phyloP scores from a whole-genome alignment of 2,329 filamentous ascomycete genomes.

The Neocucurbitaria cava region DNA sequence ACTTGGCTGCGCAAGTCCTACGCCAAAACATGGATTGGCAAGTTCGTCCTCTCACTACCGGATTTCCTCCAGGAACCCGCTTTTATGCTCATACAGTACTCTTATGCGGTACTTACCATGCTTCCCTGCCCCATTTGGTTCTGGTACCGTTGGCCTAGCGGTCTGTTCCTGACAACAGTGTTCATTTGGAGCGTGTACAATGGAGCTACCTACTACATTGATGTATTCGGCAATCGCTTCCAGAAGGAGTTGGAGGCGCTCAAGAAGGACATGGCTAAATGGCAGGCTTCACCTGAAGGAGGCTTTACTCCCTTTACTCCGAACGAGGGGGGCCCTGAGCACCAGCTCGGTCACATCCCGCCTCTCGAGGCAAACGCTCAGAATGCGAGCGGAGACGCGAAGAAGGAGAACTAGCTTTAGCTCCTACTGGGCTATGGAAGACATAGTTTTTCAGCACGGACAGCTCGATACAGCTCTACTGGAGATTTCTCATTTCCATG shows the following conservation, averaged over 20 bases:
- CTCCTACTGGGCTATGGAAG: neutral
- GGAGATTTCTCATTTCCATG: too few relatives aligned
- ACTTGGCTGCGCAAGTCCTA: constrained; percentile 96
- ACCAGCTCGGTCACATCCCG: constrained; percentile 38
- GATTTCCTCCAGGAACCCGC: constrained; percentile 79
- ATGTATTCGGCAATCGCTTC: constrained; percentile 95
- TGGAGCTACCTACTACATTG: constrained; percentile 96
- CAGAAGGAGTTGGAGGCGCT: constrained; percentile 93
- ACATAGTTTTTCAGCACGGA: neutral
- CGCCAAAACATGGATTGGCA: constrained; percentile 86
- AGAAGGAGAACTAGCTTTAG: constrained; percentile 24
- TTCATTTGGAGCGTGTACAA: constrained; percentile 97
- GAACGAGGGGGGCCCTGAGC: constrained; percentile 23
- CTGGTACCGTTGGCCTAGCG: constrained; percentile 81
- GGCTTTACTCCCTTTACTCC: constrained; percentile 33
- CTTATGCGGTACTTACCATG: constrained; percentile 91
- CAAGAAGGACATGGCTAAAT: constrained; percentile 86
- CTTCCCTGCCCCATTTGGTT: constrained; percentile 96
- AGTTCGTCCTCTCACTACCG: constrained; percentile 80
- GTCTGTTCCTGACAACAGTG: constrained; percentile 77
- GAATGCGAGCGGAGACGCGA: constrained; percentile 22
- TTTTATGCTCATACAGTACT: constrained; percentile 97
- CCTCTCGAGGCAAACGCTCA: constrained; percentile 37
- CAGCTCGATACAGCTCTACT: constrained; percentile 9
- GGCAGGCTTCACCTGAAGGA: constrained; percentile 64